These are phyloP conservation scores for Globisporangium cystogenes DNA, from an alignment of 352 stramenopile species.

Conservation along the genomic window DNA sequence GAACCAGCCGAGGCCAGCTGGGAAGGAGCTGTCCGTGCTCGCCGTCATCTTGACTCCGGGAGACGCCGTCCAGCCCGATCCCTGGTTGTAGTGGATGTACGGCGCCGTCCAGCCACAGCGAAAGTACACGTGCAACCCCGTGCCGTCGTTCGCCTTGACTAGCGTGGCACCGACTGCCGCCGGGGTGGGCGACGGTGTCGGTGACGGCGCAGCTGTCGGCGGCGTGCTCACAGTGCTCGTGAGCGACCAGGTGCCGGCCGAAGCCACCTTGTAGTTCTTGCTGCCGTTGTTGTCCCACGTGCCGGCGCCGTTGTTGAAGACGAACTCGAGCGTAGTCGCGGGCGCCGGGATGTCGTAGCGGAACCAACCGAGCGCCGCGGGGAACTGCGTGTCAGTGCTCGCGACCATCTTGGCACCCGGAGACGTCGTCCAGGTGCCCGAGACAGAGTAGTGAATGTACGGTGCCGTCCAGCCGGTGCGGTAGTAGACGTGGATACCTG, in stretches of 20 bases:
- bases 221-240: conserved; percentile 27
- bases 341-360: conserved; percentile 28
- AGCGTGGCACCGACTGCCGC: conserved; percentile 11
- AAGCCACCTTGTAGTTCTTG: conserved; percentile 36
- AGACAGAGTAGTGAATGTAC: conserved; percentile 49
- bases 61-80: conserved; percentile 25
- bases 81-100: conserved; percentile 35
- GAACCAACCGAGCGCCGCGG: conserved; percentile 26
- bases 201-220: conserved; percentile 18
- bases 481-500: conserved; percentile 40
- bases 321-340: conserved; percentile 28
- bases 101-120: conserved; percentile 20
- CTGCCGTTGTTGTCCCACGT: conserved; percentile 42
- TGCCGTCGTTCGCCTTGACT: conserved; percentile 23
- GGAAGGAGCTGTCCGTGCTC: conserved; percentile 29
- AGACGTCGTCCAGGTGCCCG: conserved; percentile 10
- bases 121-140: conserved; percentile 27
- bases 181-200: not conserved
- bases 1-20: conserved; percentile 33
- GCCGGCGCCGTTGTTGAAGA: conserved; percentile 42
- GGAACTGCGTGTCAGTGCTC: conserved; percentile 18
- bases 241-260: conserved; percentile 28
- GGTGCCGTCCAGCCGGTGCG: conserved; percentile 35
- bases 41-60: conserved; percentile 27
- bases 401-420: conserved; percentile 9